Evolutionary conservation across 1,284 basidiomycete genomes (phyloP), one percentile per base, ranked within the genome.

Genomic region (Farysia itapuensis): DNA sequence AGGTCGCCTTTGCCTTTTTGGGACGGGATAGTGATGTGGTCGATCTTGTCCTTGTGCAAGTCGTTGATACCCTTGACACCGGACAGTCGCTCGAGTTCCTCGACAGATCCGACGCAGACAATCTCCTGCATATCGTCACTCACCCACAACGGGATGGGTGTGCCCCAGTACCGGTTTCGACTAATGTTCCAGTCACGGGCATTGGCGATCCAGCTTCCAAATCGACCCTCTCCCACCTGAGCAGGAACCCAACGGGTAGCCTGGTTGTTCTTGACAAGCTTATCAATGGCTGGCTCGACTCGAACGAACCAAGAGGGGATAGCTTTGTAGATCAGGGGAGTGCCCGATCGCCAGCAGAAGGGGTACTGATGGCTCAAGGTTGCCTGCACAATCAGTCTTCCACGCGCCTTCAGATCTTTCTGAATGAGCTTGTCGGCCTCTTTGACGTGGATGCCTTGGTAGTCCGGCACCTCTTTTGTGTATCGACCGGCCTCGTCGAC

Each of bases 141-240:
- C 23, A 82, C 90, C 95, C 95, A 99, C 26, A 99, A 80, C 8
- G 95, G 95, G 56, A 99, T 86, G 6, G 95, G 95, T 6, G 94
- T 98, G 33, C 94, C 95, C 94, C 94, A 99, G 79, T 97, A 99
- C 49, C 95, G 85, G 81, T 98, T 98, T 60, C 95, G 84, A n/a
- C 92, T 95, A 60, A 99, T 83, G 77, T 97, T 98, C 95, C 95
- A 99, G 77, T 99, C 95, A 24, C 94, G 85, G 11, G 95, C 95
- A 78, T 95, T 96, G 38, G 89, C 86, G 48, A 99, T 82, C 95
- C 95, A 99, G 78, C 90, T 94, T 20, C 91, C 92, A 75, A 99
- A 99, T 39, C 94, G 84, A 63, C 88, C 86, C 53, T 97, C 93
- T 9, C 92, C 89, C 37, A 98, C 86, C 64, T 81, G 82, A 67